phyloP scores from a whole-genome alignment of 805 yeast genomes.

The Candida vartiovaarae region DNA sequence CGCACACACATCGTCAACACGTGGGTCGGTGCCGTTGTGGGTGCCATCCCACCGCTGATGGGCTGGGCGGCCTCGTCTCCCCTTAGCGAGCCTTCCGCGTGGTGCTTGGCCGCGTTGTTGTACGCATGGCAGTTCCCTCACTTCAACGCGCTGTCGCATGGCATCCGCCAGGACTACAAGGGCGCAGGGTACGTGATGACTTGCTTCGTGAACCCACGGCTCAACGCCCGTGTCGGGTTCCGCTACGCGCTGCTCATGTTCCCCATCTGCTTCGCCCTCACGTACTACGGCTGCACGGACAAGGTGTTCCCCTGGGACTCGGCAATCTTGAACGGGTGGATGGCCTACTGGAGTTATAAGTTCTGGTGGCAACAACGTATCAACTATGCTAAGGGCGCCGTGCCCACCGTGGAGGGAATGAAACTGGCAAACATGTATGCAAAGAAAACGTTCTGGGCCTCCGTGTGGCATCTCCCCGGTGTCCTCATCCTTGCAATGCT shows the following conservation, averaged over 20 bases:
- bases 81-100: constrained; percentile 80
- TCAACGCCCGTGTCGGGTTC: constrained; percentile 90
- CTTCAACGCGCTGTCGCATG: constrained; percentile 86
- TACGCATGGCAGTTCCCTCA: constrained; percentile 99
- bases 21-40: constrained; percentile 99
- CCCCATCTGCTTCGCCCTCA: constrained; percentile 81
- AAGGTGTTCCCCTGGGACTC: constrained; percentile 77
- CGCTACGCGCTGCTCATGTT: constrained; percentile 90
- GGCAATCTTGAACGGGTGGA: constrained; percentile 77
- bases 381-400: constrained; percentile 39
- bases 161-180: constrained; percentile 80
- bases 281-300: constrained; percentile 78
- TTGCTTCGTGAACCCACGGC: constrained; percentile 82
- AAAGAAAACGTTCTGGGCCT: constrained; percentile 83
- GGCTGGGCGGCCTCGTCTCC: constrained; percentile 96
- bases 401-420: constrained; percentile 49
- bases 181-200: constrained; percentile 97
- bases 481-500: constrained; percentile 86
- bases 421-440: constrained; percentile 63
- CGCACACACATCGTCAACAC: constrained; percentile 82
- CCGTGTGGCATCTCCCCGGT: constrained; percentile 90
- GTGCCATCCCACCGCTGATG: constrained; percentile 98
- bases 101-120: constrained; percentile 84
- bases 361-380: constrained; percentile 80
- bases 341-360: constrained; percentile 66